Conservation (phyloP, 768 basidiomycete species). For the Udeniomyces megalosporus region DNA sequence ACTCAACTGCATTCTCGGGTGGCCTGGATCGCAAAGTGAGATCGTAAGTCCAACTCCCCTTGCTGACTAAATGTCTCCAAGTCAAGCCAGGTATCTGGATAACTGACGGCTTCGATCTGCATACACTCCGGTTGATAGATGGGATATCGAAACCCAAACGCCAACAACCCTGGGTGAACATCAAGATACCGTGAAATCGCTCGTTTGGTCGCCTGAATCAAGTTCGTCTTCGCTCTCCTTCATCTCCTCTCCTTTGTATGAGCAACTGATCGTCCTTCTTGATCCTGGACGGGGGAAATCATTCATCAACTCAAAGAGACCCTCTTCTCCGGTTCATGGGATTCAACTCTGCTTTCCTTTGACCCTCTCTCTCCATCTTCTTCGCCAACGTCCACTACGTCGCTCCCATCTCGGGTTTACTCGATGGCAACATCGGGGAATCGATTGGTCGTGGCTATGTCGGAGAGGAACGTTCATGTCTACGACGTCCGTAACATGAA, state of each 20-base stretch:
- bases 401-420: constrained; percentile 72
- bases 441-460: constrained; percentile 81
- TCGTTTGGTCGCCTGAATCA: constrained; percentile 50
- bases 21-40: constrained; percentile 70
- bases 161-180: constrained; percentile 64
- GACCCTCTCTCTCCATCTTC: constrained; percentile 25
- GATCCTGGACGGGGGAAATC: not conserved
- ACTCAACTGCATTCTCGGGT: constrained; percentile 62
- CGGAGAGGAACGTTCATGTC: constrained; percentile 73
- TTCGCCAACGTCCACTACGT: constrained; percentile 32
- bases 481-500: constrained; percentile 64
- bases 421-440: constrained; percentile 60
- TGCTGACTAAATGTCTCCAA: too few relatives aligned
- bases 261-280: not conserved
- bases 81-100: too few relatives aligned
- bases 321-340: constrained; percentile 82
- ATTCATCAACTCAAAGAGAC: constrained; percentile 36
- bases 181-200: constrained; percentile 57
- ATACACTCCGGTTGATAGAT: constrained; percentile 40
- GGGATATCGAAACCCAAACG: constrained; percentile 60
- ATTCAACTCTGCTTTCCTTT: constrained; percentile 40
- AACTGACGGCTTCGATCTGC: too few relatives aligned
- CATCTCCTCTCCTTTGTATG: not conserved
- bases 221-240: constrained; percentile 36
- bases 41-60: constrained; percentile 40